phyloP scores from a whole-genome alignment of 148 eudicot genomes.

The Agrostemma githago region DNA sequence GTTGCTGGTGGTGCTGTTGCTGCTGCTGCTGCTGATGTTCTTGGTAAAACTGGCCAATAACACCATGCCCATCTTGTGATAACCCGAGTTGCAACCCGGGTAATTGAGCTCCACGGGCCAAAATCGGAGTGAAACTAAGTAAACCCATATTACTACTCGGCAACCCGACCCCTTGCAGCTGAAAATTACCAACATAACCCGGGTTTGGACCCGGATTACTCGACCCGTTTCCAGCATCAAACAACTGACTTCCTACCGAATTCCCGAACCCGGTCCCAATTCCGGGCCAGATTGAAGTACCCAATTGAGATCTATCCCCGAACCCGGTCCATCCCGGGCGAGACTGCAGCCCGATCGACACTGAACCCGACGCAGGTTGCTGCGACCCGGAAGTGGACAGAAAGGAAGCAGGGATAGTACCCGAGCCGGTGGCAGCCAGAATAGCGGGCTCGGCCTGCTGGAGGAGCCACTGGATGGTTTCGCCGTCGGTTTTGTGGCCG shows the following conservation, averaged over 20 bases:
- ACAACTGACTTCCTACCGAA: background rate
- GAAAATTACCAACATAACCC: conserved; percentile 40
- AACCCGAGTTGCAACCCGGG: conserved; percentile 77
- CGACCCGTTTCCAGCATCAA: conserved; percentile 4
- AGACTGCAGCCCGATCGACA: conserved; percentile 42
- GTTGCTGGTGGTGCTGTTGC: conserved; percentile 11
- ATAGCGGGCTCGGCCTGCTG: conserved; percentile 75
- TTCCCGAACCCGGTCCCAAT: background rate
- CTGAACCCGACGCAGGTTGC: background rate
- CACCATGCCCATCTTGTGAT: conserved; percentile 59
- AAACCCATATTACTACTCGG: conserved; percentile 42
- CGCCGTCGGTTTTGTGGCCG: conserved; percentile 79
- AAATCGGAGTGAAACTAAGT: conserved; percentile 66
- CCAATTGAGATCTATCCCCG: background rate
- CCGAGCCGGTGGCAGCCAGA: conserved; percentile 66
- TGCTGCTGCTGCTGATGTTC: conserved; percentile 30
- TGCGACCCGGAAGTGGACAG: conserved; percentile 37
- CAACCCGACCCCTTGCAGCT: conserved; percentile 53
- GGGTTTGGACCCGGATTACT: conserved; percentile 20
- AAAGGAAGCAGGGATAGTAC: conserved; percentile 68
- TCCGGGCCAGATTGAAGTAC: background rate
- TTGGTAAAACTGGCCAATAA: conserved; percentile 56
- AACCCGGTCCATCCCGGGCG: conserved; percentile 31
- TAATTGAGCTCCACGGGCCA: conserved; percentile 44
- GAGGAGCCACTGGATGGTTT: conserved; percentile 82